A percentile compares a stretch with the other conserved stretches of the same genome.
Evolutionary conservation across 169 alveolate genomes (phyloP).

Genomic region (Eimeria sp.): DNA sequence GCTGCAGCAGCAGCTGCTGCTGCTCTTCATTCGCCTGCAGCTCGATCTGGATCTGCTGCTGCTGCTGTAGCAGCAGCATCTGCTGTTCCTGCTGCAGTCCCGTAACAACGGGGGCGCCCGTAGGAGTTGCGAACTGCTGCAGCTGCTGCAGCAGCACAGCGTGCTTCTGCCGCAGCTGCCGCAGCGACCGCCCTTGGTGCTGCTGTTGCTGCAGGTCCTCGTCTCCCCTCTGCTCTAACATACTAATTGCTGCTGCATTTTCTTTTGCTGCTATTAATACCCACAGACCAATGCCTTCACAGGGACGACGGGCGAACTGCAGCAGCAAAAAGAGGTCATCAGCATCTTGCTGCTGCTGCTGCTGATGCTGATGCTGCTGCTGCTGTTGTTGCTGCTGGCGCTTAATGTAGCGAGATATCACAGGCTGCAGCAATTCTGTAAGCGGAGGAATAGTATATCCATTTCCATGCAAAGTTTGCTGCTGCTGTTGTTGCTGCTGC

Average conservation of each 20-base stretch:
- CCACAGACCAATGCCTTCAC: background rate
- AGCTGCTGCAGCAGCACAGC: conserved; percentile 70
- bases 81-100: conserved; percentile 34
- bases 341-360: conserved; percentile 24
- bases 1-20: conserved; percentile 69
- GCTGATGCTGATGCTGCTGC: background rate
- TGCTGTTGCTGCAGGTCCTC: conserved; percentile 24
- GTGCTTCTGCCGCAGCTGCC: conserved; percentile 62
- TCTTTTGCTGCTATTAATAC: conserved; percentile 31
- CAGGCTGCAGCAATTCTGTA: conserved; percentile 21
- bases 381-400: conserved; percentile 71
- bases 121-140: background rate
- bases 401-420: background rate
- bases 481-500: conserved; percentile 33
- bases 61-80: conserved; percentile 18
- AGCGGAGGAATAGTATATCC: conserved; percentile 1
- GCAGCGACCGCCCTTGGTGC: conserved; percentile 29
- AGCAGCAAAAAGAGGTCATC: conserved; percentile 64
- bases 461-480: conserved; percentile 7
- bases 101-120: background rate
- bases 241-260: background rate
- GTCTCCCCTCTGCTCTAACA: conserved; percentile 21
- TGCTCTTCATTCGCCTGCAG: conserved; percentile 38
- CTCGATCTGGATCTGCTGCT: conserved; percentile 3
- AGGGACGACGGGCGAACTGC: conserved; percentile 40